Evolutionary conservation across 2,329 filamentous ascomycete species (phyloP).

Genomic region (Diaporthe humulicola): DNA sequence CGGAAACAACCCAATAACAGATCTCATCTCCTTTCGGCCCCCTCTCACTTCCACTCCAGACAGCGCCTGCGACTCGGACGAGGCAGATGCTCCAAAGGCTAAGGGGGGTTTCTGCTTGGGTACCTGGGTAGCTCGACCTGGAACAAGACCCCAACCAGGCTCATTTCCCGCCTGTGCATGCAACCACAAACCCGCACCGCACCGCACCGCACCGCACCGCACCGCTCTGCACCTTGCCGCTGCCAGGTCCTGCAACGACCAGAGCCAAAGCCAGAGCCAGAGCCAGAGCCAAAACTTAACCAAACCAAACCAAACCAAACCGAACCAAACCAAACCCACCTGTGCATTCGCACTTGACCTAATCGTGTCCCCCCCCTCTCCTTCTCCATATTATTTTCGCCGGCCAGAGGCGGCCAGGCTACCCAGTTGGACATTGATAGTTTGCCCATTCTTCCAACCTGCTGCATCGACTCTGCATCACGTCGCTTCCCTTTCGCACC

Average conservation of each 20-base stretch:
- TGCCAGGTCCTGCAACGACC: slow-evolving; percentile 10
- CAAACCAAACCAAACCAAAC: slow-evolving; percentile 16
- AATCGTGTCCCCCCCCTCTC: not conserved
- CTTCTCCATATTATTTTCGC: slow-evolving; percentile 18
- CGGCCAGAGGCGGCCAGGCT: not conserved
- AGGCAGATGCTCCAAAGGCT: slow-evolving; percentile 6
- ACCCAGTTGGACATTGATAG: not conserved
- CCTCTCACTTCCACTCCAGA: slow-evolving; percentile 8
- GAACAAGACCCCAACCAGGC: slow-evolving; percentile 34
- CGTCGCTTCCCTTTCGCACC: slow-evolving; percentile 9
- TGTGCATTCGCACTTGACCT: slow-evolving; percentile 1
- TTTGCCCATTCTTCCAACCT: slow-evolving; percentile 8
- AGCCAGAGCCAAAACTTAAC: not conserved
- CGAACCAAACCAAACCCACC: slow-evolving; percentile 9
- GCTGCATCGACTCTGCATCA: slow-evolving; percentile 15
- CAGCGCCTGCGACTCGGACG: not conserved
- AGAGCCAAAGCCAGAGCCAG: not conserved
- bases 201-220: not conserved
- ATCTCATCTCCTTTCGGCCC: slow-evolving; percentile 14
- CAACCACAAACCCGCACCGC: not conserved
- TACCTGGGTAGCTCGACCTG: slow-evolving; percentile 28
- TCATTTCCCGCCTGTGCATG: slow-evolving; percentile 31
- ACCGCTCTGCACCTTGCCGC: slow-evolving; percentile 20
- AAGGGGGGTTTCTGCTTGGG: slow-evolving; percentile 13
- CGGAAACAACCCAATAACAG: slow-evolving; percentile 1